Conservation (phyloP, 2,329 filamentous ascomycete species). For the Scortechinia acanthostroma region DNA sequence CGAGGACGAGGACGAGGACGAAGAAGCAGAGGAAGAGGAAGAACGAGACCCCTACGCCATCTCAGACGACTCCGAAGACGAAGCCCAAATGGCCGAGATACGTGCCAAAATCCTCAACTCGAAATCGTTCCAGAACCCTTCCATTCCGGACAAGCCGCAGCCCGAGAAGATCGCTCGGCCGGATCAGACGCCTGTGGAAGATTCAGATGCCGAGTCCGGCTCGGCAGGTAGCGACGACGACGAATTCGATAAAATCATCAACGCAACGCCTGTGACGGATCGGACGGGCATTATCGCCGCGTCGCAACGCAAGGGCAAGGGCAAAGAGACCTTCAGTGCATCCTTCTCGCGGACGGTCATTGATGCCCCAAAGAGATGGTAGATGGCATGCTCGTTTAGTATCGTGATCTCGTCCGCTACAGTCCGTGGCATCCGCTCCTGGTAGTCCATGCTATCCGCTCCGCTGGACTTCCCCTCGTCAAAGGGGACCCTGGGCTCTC, state of each 20-base stretch:
- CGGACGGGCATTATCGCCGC: conserved; percentile 47
- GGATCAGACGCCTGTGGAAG: conserved; percentile 34
- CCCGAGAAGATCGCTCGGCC: conserved; percentile 58
- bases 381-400: too few species aligned
- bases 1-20: conserved; percentile 31
- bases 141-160: conserved; percentile 36
- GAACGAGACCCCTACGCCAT: conserved; percentile 66
- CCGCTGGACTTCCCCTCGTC: too few species aligned
- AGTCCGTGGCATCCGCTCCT: too few species aligned
- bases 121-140: conserved; percentile 63
- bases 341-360: neutral
- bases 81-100: conserved; percentile 84
- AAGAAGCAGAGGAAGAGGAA: conserved; percentile 33
- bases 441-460: too few species aligned
- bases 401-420: too few species aligned
- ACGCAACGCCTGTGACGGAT: conserved; percentile 83
- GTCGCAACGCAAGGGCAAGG: neutral
- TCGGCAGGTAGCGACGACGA: conserved; percentile 60
- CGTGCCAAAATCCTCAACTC: conserved; percentile 83
- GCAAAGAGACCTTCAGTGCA: neutral
- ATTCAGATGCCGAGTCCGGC: conserved; percentile 65
- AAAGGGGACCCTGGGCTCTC: too few species aligned
- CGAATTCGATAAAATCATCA: conserved; percentile 87
- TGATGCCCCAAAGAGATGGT: neutral
- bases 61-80: conserved; percentile 74